These are phyloP conservation scores for Megacollybia platyphylla DNA, from an alignment of 1,284 basidiomycete genomes.

Conservation along the genomic window DNA sequence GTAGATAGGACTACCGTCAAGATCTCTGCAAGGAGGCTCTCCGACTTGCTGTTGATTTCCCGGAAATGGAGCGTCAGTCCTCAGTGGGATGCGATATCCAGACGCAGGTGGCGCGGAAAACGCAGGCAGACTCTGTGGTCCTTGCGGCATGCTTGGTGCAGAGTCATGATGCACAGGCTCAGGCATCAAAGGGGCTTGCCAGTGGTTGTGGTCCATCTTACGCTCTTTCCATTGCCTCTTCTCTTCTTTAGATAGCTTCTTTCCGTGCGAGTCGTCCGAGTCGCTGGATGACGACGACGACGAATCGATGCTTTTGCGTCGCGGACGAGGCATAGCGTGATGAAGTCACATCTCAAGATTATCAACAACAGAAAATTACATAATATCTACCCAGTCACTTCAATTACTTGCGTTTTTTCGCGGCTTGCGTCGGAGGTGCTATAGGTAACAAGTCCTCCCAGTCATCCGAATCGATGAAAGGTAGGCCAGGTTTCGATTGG, in stretches of 20 bases:
- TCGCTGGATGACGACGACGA: conserved; percentile 2
- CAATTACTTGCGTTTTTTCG: background rate
- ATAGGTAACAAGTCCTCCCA: conserved; percentile 14
- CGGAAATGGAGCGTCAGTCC: conserved; percentile 34
- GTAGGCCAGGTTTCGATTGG: conserved; percentile 13
- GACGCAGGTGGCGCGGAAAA: conserved; percentile 27
- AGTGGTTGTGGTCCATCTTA: conserved; percentile 1
- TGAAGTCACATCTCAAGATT: background rate
- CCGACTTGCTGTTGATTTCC: conserved; percentile 21
- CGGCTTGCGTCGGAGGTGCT: conserved; percentile 5
- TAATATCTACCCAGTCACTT: background rate
- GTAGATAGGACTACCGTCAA: conserved; percentile 48
- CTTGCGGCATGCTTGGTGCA: conserved; percentile 2
- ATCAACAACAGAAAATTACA: background rate
- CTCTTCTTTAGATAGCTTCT: conserved; percentile 3
- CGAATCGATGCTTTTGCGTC: conserved; percentile 4
- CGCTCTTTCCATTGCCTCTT: conserved; percentile 3
- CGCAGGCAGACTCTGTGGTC: background rate
- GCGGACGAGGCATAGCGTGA: background rate
- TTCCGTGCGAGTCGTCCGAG: conserved; percentile 2
- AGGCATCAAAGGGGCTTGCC: background rate
- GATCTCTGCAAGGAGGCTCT: conserved; percentile 35
- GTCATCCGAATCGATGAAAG: conserved; percentile 23
- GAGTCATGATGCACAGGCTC: background rate
- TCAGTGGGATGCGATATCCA: conserved; percentile 48